Percentiles rank a stretch among this genome's conserved stretches.
phyloP scores from a whole-genome alignment of 306 rosid genomes.

The Quercus aquifolioides region DNA sequence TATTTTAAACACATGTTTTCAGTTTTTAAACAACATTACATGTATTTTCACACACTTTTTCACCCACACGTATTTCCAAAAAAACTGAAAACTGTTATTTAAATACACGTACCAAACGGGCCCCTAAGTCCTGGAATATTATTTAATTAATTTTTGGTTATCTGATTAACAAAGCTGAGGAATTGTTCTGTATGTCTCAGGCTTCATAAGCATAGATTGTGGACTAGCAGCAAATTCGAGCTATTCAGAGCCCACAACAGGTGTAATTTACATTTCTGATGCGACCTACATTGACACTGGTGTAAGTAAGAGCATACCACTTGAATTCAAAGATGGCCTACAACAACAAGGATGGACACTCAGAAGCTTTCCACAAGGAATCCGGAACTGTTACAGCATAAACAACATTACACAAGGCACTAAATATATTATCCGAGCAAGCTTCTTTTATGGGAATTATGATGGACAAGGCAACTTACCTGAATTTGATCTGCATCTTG shows the following conservation, averaged over 20 bases:
- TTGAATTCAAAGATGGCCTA: background rate
- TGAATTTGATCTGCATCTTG: constrained; percentile 44
- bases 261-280: constrained; percentile 46
- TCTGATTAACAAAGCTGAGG: too few relatives aligned
- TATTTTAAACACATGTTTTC: too few relatives aligned
- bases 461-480: constrained; percentile 28
- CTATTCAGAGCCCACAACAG: constrained; percentile 23
- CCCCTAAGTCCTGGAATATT: background rate
- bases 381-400: constrained; percentile 51
- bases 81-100: too few relatives aligned
- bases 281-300: constrained; percentile 39
- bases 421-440: constrained; percentile 36
- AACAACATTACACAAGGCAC: constrained; percentile 16
- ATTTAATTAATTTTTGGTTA: background rate
- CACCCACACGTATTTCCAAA: too few relatives aligned
- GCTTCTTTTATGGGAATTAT: constrained; percentile 43
- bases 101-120: too few relatives aligned
- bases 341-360: constrained; percentile 26
- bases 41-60: too few relatives aligned
- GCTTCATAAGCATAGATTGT: constrained; percentile 58
- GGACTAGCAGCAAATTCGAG: constrained; percentile 27
- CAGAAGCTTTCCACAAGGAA: constrained; percentile 53
- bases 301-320: constrained; percentile 5
- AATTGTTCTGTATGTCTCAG: constrained; percentile 13
- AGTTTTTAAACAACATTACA: too few relatives aligned